Conservation (phyloP, 1,284 basidiomycete genomes). For the Lignosus rhinocerotis region DNA sequence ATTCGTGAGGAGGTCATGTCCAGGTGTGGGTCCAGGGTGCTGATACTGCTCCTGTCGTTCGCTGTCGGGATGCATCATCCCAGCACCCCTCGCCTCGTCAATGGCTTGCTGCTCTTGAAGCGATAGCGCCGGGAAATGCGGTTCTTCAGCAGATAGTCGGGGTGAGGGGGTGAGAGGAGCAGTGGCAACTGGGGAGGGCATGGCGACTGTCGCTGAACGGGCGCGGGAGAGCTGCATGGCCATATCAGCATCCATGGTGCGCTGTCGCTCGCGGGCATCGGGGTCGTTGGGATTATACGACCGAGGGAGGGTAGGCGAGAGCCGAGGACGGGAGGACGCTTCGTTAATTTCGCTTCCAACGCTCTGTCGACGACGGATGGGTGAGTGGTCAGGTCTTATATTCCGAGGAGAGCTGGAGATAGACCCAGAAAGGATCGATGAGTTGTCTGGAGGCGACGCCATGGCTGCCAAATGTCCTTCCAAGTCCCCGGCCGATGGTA, state of each 20-base stretch:
- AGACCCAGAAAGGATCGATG: constrained; percentile 28
- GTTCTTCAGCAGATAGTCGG: constrained; percentile 21
- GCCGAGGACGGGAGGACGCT: constrained; percentile 43
- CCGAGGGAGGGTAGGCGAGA: constrained; percentile 64
- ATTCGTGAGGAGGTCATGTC: constrained; percentile 32
- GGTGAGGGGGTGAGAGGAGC: constrained; percentile 25
- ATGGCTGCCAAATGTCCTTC: constrained; percentile 16
- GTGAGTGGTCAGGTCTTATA: constrained; percentile 37
- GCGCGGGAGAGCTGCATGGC: constrained; percentile 80
- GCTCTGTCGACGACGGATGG: constrained; percentile 40
- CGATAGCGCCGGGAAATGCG: constrained; percentile 42
- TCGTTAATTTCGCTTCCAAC: constrained; percentile 45
- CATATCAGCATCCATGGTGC: constrained; percentile 86
- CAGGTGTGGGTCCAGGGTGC: constrained; percentile 28
- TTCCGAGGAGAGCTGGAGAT: constrained; percentile 46
- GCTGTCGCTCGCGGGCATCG: constrained; percentile 72
- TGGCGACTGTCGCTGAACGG: constrained; percentile 61
- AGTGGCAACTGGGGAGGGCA: constrained; percentile 29
- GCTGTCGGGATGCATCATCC: constrained; percentile 15
- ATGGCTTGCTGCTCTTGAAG: constrained; percentile 47
- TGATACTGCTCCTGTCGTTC: constrained; percentile 27
- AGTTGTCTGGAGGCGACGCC: constrained; percentile 31
- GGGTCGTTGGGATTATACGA: constrained; percentile 69
- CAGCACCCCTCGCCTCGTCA: constrained; percentile 39
- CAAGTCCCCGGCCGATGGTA: background rate